Evolutionary conservation across 2,329 filamentous ascomycete genomes (phyloP), one percentile per base, ranked within the genome.

Genomic region (Trichoderma aggressivum): DNA sequence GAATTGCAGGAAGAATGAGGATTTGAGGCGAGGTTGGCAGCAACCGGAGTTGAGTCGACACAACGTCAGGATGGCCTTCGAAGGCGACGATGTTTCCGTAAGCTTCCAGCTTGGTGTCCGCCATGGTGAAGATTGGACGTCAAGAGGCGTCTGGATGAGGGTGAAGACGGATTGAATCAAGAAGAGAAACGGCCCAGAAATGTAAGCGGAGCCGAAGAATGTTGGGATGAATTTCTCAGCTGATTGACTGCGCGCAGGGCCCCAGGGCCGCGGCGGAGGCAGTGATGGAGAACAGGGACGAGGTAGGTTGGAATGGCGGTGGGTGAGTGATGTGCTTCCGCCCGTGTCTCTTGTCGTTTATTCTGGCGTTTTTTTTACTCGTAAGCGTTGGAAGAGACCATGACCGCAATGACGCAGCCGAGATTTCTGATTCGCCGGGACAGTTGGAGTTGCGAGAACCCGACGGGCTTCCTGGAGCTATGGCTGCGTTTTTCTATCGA

Each of bases 1-100:
- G 79, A n/a, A 89, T 73, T 36, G 80, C 79, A 0, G 89, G 88
- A 2, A 91, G 80, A 43, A 90, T 83, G 28, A 90, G 78, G 47
- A 91, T 85, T 70, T 89, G 86, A 0, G 86, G 79, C 1, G 88
- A 90, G 4, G 83, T 84, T 10, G 89, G 89, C 12, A 91, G 83
- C 3, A 91, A 82, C 60, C 85, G 85, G 50, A 91, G 80, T 74
- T 91, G 89, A 4, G 87, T 89, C 28, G 86, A 84, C 34, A 91
- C 82, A 34, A 83, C 80, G 59, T 89, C 85, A 28, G 79, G 75
- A 36, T 87, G 82, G 7, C 89, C 89, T 76, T 91, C 89, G 70
- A 91, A 85, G 73, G 88, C 87, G 66, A 91, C 83, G 67, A 91
- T 79, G 76, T 83, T 86, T 60, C 88, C 88, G 60, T 75, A 69